phyloP scores from a whole-genome alignment of 225 moss, liverwort and hornwort species.

The Physcomitrellopsis africana region DNA sequence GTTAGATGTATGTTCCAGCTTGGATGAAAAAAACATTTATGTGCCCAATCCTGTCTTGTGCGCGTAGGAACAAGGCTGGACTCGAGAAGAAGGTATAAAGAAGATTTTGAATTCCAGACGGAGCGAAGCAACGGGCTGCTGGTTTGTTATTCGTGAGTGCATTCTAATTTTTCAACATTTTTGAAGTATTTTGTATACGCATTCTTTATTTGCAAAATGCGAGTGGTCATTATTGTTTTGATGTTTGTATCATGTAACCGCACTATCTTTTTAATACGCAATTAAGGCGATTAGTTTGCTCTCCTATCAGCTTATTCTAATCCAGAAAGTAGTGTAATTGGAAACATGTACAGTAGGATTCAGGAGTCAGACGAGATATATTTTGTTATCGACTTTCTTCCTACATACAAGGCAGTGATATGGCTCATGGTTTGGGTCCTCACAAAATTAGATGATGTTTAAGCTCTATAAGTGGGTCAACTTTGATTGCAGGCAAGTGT shows the following conservation, averaged over 20 bases:
- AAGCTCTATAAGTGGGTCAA: slow-evolving; percentile 5
- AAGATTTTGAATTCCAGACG: slow-evolving; percentile 32
- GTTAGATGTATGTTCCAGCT: slow-evolving; percentile 7
- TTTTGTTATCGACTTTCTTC: neutral
- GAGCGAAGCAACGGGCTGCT: slow-evolving; percentile 41
- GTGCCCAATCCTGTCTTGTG: slow-evolving; percentile 12
- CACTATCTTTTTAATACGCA: neutral
- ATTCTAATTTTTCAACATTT: slow-evolving; percentile 17
- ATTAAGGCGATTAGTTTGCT: neutral
- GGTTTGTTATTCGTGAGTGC: slow-evolving; percentile 54
- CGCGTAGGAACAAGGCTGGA: slow-evolving; percentile 56
- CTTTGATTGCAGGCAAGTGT: slow-evolving; percentile 52
- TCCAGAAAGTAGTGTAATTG: neutral
- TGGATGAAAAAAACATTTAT: slow-evolving; percentile 1
- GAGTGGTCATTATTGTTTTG: neutral
- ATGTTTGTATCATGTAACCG: neutral
- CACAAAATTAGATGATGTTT: neutral
- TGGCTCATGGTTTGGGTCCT: neutral
- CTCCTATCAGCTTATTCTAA: slow-evolving; percentile 5
- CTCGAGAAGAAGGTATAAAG: slow-evolving; percentile 46
- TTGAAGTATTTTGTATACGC: neutral
- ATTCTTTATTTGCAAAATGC: neutral
- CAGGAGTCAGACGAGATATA: neutral
- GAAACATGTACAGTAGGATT: neutral
- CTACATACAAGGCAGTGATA: neutral